phyloP scores from a whole-genome alignment of 2,329 filamentous ascomycete genomes.

The Fusarium subglutinans region DNA sequence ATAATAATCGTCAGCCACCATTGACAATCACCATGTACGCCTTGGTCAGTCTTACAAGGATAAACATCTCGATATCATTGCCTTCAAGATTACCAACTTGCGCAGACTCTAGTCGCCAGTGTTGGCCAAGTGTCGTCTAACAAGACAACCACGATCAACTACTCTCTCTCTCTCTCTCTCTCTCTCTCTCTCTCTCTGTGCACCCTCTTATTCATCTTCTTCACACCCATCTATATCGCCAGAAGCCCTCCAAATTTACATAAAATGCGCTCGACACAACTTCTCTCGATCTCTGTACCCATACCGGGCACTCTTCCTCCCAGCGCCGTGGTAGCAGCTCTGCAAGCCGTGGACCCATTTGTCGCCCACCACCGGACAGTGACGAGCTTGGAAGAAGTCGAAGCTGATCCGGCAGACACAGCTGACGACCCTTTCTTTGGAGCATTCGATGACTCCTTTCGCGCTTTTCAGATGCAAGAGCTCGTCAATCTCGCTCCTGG shows the following conservation, averaged over 20 bases:
- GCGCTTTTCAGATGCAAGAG: constrained; percentile 47
- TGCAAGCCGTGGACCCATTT: constrained; percentile 54
- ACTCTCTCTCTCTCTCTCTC: background rate
- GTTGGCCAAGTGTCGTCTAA: background rate
- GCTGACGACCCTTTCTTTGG: constrained; percentile 55
- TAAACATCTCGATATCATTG: constrained; percentile 21
- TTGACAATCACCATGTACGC: constrained; percentile 36
- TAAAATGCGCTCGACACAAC: constrained; percentile 45
- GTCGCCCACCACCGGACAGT: constrained; percentile 53
- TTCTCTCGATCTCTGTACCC: constrained; percentile 52
- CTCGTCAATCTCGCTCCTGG: constrained; percentile 51
- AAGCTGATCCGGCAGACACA: constrained; percentile 46
- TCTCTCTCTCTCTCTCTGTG: background rate
- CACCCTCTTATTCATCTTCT: too few relatives aligned
- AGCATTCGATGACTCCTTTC: constrained; percentile 49
- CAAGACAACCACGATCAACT: background rate
- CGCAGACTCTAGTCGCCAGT: background rate
- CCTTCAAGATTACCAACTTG: constrained; percentile 8
- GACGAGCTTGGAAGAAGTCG: constrained; percentile 48
- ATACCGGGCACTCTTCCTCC: constrained; percentile 53
- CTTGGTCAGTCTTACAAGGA: constrained; percentile 28
- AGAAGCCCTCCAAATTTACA: background rate
- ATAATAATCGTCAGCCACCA: background rate
- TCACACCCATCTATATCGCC: background rate
- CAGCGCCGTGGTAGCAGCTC: constrained; percentile 48